Evolutionary conservation across 768 basidiomycete genomes (phyloP).

Genomic region (Trametes coccinea): DNA sequence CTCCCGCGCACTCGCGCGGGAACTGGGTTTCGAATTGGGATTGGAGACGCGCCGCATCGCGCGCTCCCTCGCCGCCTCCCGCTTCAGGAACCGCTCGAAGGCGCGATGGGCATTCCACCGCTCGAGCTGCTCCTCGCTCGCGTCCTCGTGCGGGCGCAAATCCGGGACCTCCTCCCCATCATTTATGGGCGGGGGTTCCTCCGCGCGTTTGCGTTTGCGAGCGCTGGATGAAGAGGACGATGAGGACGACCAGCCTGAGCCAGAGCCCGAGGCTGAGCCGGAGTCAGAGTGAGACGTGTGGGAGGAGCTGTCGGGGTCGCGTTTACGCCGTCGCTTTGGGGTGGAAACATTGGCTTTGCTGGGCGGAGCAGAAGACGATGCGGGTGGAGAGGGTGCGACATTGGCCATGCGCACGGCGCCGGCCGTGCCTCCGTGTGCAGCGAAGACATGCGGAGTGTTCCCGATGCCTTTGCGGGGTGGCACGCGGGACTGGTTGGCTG

Average conservation of each 20-base stretch:
- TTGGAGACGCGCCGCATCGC: constrained; percentile 12
- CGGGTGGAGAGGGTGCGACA: constrained; percentile 13
- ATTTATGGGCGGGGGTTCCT: not conserved
- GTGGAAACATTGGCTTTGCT: constrained; percentile 2
- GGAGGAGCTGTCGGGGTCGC: not conserved
- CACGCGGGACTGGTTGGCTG: constrained; percentile 54
- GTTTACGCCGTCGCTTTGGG: not conserved
- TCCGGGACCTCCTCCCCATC: constrained; percentile 19
- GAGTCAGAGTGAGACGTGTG: not conserved
- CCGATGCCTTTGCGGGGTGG: constrained; percentile 56
- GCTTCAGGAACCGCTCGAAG: constrained; percentile 31
- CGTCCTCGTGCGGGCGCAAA: constrained; percentile 10
- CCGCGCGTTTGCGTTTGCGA: no score
- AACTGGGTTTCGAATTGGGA: no score
- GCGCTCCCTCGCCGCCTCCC: constrained; percentile 24
- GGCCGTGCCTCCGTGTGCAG: constrained; percentile 36
- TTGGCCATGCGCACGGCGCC: constrained; percentile 27
- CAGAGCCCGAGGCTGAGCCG: not conserved
- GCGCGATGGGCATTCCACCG: constrained; percentile 32
- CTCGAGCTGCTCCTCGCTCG: constrained; percentile 23
- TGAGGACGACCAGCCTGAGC: not conserved
- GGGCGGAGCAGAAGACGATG: not conserved
- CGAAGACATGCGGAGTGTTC: constrained; percentile 63
- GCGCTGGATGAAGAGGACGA: no score
- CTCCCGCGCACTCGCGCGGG: no score